phyloP scores from a whole-genome alignment of 164 flowering plant genomes.

The Saururus chinensis region DNA sequence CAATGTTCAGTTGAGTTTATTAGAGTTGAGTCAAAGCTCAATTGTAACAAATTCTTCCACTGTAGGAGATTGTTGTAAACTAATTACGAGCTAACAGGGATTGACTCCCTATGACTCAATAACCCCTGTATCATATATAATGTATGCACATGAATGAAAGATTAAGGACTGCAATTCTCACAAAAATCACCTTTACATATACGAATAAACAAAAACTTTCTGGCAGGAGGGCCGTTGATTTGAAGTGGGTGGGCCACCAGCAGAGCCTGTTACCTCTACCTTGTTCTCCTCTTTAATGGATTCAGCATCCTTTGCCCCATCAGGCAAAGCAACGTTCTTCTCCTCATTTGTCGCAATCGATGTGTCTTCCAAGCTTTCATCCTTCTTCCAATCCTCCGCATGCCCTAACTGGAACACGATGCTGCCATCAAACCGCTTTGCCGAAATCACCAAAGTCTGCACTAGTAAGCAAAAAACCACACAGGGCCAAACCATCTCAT shows the following conservation, averaged over 20 bases:
- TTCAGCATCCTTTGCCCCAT: background rate
- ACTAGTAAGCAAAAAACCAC: constrained; percentile 4
- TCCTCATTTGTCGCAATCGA: background rate
- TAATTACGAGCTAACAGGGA: too few relatives aligned
- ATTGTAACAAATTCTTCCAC: too few relatives aligned
- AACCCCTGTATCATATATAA: too few relatives aligned
- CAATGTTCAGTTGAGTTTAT: too few relatives aligned
- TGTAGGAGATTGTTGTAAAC: too few relatives aligned
- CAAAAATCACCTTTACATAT: background rate
- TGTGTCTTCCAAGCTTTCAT: background rate
- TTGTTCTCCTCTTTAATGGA: background rate
- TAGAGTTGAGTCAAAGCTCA: too few relatives aligned
- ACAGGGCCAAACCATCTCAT: background rate
- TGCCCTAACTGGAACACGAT: constrained; percentile 6
- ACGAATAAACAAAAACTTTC: background rate
- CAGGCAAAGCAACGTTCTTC: background rate
- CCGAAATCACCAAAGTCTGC: constrained; percentile 5
- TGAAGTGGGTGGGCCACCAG: too few relatives aligned
- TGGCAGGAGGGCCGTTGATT: too few relatives aligned
- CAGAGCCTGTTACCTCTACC: background rate
- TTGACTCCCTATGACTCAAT: too few relatives aligned
- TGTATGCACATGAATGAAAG: too few relatives aligned
- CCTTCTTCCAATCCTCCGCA: background rate
- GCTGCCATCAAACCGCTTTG: constrained; percentile 8
- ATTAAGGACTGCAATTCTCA: too few relatives aligned